Percentiles rank a stretch among this genome's conserved stretches.
phyloP scores from a whole-genome alignment of 2,329 filamentous ascomycete genomes.

The Spiromastix sp. region DNA sequence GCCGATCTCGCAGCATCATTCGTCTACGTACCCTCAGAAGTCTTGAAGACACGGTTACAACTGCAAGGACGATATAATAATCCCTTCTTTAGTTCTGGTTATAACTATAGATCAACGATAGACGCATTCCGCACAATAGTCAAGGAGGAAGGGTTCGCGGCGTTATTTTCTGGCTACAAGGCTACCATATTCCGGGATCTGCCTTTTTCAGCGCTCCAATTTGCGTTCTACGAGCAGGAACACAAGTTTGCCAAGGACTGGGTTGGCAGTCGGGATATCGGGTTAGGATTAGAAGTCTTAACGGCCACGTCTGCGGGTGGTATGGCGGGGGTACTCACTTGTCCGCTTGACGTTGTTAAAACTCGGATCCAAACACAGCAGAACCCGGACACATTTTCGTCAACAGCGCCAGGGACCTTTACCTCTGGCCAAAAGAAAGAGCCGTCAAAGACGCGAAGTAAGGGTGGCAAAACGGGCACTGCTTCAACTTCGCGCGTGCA shows the following conservation, averaged over 20 bases:
- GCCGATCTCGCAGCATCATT: slow-evolving; percentile 87
- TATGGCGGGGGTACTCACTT: slow-evolving; percentile 87
- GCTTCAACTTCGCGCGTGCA: slow-evolving; percentile 30
- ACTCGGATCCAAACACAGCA: slow-evolving; percentile 92
- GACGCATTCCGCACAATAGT: slow-evolving; percentile 82
- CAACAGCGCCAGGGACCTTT: slow-evolving; percentile 9
- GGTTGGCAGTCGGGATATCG: slow-evolving; percentile 73
- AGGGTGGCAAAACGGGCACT: slow-evolving; percentile 18
- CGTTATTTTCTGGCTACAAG: slow-evolving; percentile 94
- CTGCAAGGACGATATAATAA: slow-evolving; percentile 94
- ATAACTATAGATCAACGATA: slow-evolving; percentile 82
- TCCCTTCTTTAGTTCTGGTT: slow-evolving; percentile 83
- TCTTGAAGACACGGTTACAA: slow-evolving; percentile 93
- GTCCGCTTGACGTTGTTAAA: slow-evolving; percentile 94
- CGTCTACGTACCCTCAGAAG: slow-evolving; percentile 93
- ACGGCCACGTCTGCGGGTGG: slow-evolving; percentile 86
- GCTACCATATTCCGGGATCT: slow-evolving; percentile 90
- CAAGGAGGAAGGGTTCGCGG: slow-evolving; percentile 67
- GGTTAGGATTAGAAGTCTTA: slow-evolving; percentile 70
- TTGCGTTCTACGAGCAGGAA: slow-evolving; percentile 96
- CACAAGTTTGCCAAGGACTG: slow-evolving; percentile 70
- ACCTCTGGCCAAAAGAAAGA: slow-evolving; percentile 7
- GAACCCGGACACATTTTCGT: slow-evolving; percentile 35
- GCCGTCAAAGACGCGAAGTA: slow-evolving; percentile 2
- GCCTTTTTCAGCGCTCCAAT: slow-evolving; percentile 91